Percentiles rank a stretch among this genome's conserved stretches.
Evolutionary conservation across 768 basidiomycete species (phyloP).

Genomic region (Russula compacta): DNA sequence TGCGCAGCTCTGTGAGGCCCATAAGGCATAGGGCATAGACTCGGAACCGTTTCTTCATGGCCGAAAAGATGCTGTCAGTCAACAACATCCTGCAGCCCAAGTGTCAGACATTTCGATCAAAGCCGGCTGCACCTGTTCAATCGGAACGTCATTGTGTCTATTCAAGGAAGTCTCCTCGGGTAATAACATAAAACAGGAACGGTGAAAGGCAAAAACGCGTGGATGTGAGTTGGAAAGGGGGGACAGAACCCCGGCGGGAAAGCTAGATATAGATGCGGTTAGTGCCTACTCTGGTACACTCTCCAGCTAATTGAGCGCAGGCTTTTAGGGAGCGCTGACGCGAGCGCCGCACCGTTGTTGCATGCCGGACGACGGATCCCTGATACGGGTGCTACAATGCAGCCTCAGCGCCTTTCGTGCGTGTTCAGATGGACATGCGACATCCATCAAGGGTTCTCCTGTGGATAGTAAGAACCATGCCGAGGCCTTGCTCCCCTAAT

Average conservation of each 20-base stretch:
- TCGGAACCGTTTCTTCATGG: not conserved
- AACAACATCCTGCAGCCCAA: not conserved
- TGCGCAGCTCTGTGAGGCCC: not conserved
- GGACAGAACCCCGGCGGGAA: not conserved
- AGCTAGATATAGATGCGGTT: not conserved
- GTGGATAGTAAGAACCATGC: not conserved
- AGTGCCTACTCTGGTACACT: not conserved
- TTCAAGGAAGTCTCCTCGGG: not conserved
- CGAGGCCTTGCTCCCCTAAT: not conserved
- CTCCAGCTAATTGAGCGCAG: not conserved
- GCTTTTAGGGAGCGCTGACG: not conserved
- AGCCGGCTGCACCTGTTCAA: not conserved
- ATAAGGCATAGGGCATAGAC: not conserved
- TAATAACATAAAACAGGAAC: no score
- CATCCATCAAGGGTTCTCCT: not conserved
- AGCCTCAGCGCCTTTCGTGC: conserved; percentile 8
- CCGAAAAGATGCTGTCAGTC: not conserved
- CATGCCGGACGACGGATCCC: not conserved
- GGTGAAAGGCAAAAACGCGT: not conserved
- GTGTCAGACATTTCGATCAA: not conserved
- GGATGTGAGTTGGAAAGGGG: not conserved
- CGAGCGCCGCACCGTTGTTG: not conserved
- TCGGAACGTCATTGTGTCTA: not conserved
- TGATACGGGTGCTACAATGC: not conserved
- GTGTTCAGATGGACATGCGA: not conserved